Conservation (phyloP, 495 filamentous ascomycete species). For the Penicillium salamii region DNA sequence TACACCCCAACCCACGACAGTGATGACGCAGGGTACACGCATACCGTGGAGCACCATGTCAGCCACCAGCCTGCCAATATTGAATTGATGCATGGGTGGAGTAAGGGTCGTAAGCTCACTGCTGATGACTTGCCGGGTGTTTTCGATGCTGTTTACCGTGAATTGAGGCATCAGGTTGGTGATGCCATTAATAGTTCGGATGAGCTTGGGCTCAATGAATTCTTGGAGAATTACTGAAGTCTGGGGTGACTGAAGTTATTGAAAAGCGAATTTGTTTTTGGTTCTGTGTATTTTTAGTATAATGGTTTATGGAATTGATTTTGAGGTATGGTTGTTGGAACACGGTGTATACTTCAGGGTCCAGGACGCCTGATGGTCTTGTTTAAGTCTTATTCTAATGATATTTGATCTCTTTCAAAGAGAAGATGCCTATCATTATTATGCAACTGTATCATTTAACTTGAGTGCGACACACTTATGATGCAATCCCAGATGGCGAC, state of each 20-base stretch:
- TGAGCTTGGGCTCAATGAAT: slow-evolving; percentile 22
- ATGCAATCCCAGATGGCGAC: no score
- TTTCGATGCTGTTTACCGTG: slow-evolving; percentile 17
- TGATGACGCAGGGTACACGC: slow-evolving; percentile 4
- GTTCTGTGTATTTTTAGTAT: background rate
- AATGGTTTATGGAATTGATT: no score
- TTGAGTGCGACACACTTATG: no score
- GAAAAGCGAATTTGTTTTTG: background rate
- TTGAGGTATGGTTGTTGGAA: no score
- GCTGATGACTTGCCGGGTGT: slow-evolving; percentile 21
- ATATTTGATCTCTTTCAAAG: no score
- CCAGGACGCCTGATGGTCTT: no score
- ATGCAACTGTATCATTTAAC: no score
- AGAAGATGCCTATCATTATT: no score
- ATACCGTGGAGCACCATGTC: slow-evolving; percentile 9
- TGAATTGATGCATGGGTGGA: slow-evolving; percentile 17
- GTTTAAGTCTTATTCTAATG: no score
- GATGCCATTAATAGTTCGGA: slow-evolving; percentile 33
- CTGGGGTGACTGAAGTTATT: background rate
- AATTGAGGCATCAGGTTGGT: slow-evolving; percentile 19
- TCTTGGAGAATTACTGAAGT: background rate
- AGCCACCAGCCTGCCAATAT: slow-evolving; percentile 17
- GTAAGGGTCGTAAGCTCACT: slow-evolving; percentile 9
- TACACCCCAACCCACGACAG: background rate
- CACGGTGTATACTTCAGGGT: no score